Percentiles rank a stretch among this genome's conserved stretches.
Conservation (phyloP, 495 filamentous ascomycete species). For the Podospora fimiseda region DNA sequence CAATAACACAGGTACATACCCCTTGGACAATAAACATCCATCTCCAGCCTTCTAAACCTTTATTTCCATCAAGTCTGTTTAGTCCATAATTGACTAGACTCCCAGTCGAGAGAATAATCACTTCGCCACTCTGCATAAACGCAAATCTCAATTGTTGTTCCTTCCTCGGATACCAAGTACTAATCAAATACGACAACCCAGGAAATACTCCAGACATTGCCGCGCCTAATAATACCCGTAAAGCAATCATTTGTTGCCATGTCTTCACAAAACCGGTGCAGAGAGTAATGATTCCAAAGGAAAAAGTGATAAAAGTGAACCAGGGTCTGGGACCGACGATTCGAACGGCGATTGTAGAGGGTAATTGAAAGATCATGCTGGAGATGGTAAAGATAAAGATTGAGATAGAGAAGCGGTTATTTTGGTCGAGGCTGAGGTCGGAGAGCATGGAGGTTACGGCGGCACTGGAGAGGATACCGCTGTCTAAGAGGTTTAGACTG, state of each 20-base stretch:
- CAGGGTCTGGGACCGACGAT: constrained; percentile 61
- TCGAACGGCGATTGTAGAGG: constrained; percentile 64
- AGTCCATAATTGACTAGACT: constrained; percentile 67
- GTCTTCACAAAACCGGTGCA: constrained; percentile 63
- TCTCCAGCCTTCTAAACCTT: constrained; percentile 62
- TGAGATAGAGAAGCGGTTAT: constrained; percentile 60
- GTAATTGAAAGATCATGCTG: constrained; percentile 68
- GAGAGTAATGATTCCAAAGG: constrained; percentile 66
- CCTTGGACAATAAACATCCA: constrained; percentile 73
- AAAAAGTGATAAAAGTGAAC: constrained; percentile 62
- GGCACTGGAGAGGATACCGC: constrained; percentile 69
- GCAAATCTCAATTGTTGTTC: constrained; percentile 75
- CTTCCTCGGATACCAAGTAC: constrained; percentile 62
- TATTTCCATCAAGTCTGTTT: constrained; percentile 54
- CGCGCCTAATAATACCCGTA: constrained; percentile 66
- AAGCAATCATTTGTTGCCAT: constrained; percentile 68
- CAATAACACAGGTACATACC: constrained; percentile 56
- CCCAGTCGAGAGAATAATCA: constrained; percentile 62
- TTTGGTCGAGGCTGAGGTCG: constrained; percentile 56
- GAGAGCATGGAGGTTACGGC: constrained; percentile 67
- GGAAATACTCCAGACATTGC: constrained; percentile 66
- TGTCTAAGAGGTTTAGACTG: constrained; percentile 66
- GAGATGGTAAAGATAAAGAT: constrained; percentile 78
- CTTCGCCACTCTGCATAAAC: constrained; percentile 63
- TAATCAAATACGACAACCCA: constrained; percentile 63